Percentiles rank a stretch among this genome's conserved stretches.
Evolutionary conservation across 805 yeast genomes (phyloP).

Genomic region (Pichia kluyveri): DNA sequence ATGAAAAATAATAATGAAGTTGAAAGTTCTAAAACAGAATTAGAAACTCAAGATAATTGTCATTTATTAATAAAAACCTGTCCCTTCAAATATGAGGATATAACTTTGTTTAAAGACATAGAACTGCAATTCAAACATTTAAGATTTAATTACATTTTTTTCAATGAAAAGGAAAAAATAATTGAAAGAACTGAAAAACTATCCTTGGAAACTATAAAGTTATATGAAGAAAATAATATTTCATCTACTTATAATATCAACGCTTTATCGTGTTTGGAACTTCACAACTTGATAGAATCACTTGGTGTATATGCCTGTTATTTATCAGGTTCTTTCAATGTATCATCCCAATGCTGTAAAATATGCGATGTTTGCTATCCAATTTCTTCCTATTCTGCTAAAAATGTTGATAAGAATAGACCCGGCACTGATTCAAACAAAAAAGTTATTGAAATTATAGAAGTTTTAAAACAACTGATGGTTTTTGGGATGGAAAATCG

Average conservation of each 20-base stretch:
- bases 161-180: background rate
- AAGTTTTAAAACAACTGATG: conserved; percentile 10
- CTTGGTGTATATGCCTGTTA: conserved; percentile 37
- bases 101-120: background rate
- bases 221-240: no score
- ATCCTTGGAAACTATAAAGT: background rate
- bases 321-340: conserved; percentile 29
- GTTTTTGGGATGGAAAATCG: conserved; percentile 11
- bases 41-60: no score
- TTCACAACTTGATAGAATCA: conserved; percentile 7
- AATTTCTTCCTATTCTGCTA: conserved; percentile 2
- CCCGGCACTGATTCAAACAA: conserved; percentile 14
- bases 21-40: background rate
- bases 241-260: background rate
- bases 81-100: no score
- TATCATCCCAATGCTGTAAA: conserved; percentile 25
- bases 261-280: background rate
- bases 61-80: no score
- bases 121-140: background rate
- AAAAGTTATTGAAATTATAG: conserved; percentile 18
- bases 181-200: background rate
- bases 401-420: conserved; percentile 23
- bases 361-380: conserved; percentile 26
- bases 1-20: background rate
- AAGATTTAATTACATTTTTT: background rate